Evolutionary conservation across 108 stramenopile genomes (phyloP), one percentile per base, ranked within the genome.

Genomic region (Discostella stelligeroides): DNA sequence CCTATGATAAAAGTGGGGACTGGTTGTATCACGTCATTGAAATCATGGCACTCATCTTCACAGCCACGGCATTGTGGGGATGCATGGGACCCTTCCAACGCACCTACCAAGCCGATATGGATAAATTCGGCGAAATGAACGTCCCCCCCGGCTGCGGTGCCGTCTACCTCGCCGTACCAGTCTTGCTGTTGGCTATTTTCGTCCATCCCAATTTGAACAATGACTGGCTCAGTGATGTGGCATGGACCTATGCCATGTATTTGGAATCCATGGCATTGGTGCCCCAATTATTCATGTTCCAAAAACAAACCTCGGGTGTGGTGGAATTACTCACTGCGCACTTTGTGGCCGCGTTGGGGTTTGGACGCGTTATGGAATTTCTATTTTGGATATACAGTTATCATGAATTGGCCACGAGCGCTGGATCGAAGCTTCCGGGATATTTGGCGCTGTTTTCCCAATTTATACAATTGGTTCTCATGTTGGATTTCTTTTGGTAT

Each of bases 241-340:
- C 95, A 9, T 99, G 99, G 98, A 95, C 98, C 4, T 97, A 95
- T 63, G 95, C 98, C 38, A 98, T 98, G 95, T 99, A 98, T 72
- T 71, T 98, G 70, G 99, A 99, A 85, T 94, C 94, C 2, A 81
- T 93, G 17, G 97, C 99, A 2, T 63, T 98, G 51, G 76, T 98
- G 38, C 99, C 99, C 4, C 99, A 99, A 82, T 83, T 98, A 27
- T 98, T 86, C 94, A 97, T 98, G 97, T 98, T 99, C 80, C 99
- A 98, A 81, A 97, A 95, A 66, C 93, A 95, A 70, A 61, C 81
- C 39, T 83, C 85, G 21, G 88, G 86, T 30, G 87, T 88, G 3
- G 90, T 94, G 17, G 88, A 95, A 61, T 70, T 91, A 7, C 81
- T 98, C 50, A 94, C 95, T 4, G 93, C 90, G 18, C 97, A 98